These are phyloP conservation scores for Colletotrichum acutatum DNA, from an alignment of 2,329 filamentous ascomycete genomes.

Conservation along the genomic window DNA sequence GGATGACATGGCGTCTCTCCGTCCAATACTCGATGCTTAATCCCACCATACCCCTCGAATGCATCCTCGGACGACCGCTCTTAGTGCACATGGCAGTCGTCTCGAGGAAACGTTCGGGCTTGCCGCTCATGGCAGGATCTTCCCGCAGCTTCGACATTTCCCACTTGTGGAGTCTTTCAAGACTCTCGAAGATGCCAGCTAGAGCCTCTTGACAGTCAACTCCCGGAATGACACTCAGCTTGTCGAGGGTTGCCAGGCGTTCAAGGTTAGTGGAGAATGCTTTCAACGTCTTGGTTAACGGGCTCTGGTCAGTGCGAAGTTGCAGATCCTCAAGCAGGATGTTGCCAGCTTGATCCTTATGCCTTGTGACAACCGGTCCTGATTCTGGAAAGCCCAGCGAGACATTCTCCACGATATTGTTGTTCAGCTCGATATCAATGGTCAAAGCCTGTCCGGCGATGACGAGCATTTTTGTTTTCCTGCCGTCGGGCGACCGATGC, in stretches of 20 bases:
- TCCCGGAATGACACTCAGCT: constrained; percentile 73
- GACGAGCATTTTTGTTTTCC: constrained; percentile 65
- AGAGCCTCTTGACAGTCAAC: constrained; percentile 84
- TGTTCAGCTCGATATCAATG: constrained; percentile 70
- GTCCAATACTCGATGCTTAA: constrained; percentile 84
- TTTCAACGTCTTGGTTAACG: constrained; percentile 77
- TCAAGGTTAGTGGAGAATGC: constrained; percentile 79
- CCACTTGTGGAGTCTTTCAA: constrained; percentile 76
- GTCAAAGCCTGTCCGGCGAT: constrained; percentile 71
- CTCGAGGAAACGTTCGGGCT: constrained; percentile 60
- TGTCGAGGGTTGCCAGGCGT: constrained; percentile 75
- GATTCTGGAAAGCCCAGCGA: constrained; percentile 72
- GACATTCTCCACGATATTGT: constrained; percentile 71
- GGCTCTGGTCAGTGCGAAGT: constrained; percentile 67
- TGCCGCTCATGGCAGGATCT: constrained; percentile 55
- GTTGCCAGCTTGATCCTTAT: constrained; percentile 69
- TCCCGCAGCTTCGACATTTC: constrained; percentile 70
- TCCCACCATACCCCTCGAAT: constrained; percentile 74
- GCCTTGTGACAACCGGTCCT: constrained; percentile 66
- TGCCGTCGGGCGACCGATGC: constrained; percentile 56
- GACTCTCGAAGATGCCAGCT: constrained; percentile 76
- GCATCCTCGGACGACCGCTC: constrained; percentile 78
- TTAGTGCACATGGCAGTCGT: constrained; percentile 74
- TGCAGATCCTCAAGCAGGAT: constrained; percentile 75
- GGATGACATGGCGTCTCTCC: constrained; percentile 62